Base-by-base conservation (phyloP, 129 eudicot genomes). In the Helichrysum umbraculigerum region DNA sequence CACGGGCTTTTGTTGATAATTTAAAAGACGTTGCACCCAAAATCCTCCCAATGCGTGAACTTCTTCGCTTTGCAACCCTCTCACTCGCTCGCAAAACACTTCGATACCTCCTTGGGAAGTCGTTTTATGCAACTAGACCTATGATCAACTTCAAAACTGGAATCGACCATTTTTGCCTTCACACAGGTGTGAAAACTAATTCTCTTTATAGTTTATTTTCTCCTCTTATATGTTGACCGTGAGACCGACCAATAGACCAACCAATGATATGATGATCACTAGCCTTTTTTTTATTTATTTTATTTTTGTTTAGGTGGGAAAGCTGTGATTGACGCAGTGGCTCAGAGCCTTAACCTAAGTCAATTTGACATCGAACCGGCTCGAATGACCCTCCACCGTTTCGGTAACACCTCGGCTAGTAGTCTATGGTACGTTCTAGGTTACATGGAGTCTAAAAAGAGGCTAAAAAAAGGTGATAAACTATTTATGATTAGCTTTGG, bases 341-440 rank as follows among this genome's bases (percentile, higher is more conserved):
- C 86, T 6, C 84, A 82, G 62, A 91, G 79, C 51, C 87, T 94
- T 0, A 81, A 67, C 35, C 83, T 94, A 15, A 84, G 56, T 68
- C 90, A 81, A 32, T 82, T 64, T 34, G 98, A 94, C 52, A 78
- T 94, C 16, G 98, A 94, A 78, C 98, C 98, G 2, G 96, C 98
- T 2, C 81, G 98, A n/a, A 94, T 94, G 98, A 94, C 98, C 0
- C 78, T 94, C 34, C 98, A 94, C 61, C 73, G 98, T 42, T 94
- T 88, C 34, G 98, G 98, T 5, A 94, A 94, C 86, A 94, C 98
- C 15, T 94, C 98, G 6, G 97, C 98, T 3, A 88, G 98, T 72
- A 91, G 97, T 67, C 69, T 94, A 0, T 94, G 98, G 98, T 94
- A 94, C 51, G 98, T 94, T 8, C 74, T 94, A 65, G 97, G 89